Conservation (phyloP, 1,284 basidiomycete species). For the Cerrena zonata region DNA sequence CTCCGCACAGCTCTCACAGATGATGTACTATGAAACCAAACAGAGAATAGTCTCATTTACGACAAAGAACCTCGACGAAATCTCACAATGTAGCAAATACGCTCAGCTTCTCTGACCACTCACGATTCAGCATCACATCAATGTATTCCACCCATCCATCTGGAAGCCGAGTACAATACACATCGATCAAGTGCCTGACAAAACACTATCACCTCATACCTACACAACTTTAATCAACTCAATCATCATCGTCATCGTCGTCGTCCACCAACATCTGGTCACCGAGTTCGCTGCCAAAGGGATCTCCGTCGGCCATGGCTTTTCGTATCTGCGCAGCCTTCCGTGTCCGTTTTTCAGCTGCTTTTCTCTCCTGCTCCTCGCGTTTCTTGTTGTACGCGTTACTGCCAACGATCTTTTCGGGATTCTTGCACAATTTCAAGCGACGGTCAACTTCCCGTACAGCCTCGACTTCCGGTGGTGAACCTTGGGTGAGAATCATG, state of each 20-base stretch:
- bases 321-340: slow-evolving; percentile 56
- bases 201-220: no score
- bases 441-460: slow-evolving; percentile 84
- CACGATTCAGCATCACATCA: no score
- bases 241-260: slow-evolving; percentile 38
- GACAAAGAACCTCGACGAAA: no score
- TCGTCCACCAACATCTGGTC: slow-evolving; percentile 37
- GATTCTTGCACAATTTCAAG: slow-evolving; percentile 83
- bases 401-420: slow-evolving; percentile 85
- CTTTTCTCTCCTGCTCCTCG: slow-evolving; percentile 58
- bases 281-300: slow-evolving; percentile 54
- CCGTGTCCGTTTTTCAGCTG: slow-evolving; percentile 57
- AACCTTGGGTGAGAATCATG: slow-evolving; percentile 55
- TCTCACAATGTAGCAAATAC: no score
- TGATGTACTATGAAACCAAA: background rate
- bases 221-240: no score
- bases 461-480: slow-evolving; percentile 68
- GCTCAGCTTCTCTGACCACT: no score
- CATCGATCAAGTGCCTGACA: no score
- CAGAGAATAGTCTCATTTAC: background rate
- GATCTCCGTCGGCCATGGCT: slow-evolving; percentile 51
- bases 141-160: no score
- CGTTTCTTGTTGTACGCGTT: slow-evolving; percentile 68
- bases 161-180: no score
- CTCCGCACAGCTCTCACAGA: background rate